Base-by-base conservation (phyloP, 768 basidiomycete genomes). In the Paxillus ammoniavirescens region DNA sequence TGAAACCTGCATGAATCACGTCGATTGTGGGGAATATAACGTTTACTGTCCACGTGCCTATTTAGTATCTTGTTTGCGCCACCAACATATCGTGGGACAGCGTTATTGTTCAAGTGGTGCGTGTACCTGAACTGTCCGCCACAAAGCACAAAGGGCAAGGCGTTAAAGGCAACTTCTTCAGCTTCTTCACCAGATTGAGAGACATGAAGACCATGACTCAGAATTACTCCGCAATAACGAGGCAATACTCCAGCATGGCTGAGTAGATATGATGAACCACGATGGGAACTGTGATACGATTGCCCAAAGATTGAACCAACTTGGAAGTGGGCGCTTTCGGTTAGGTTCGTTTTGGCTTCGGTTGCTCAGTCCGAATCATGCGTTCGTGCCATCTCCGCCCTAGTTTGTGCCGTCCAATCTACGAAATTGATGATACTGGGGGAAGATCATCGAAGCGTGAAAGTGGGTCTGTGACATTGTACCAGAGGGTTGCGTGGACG, bases 1-100 rank as follows among this genome's bases (percentile, higher is more conserved):
- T 21, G 21, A 21, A 21, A 21, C 21, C 26, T 26, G 26, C 26
- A 26, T 26, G 26, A 1, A 4, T 26, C 26, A 26, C 26, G 26
- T 26, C 31, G 50, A 60, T 56, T 67, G 60, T 31, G 65, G 58
- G 53, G 63, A 55, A 63, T 48, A 55, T 65, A 57, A 50, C 56
- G 54, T 62, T 67, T 55, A 48, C 42, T 13, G 6, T 47, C 18
- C n/a, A 46, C 44, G 14, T 12, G 47, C 43, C 47, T 51, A 67
- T 67, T 54, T 30, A 54, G 63, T 42, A 54, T 23, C 38, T 21
- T 21, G 21, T 21, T 21, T 21, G 21, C 21, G 21, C 1, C 26
- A 26, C 5, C 5, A 26, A 26, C 26, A 26, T 2, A 7, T 33
- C 12, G 8, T 33, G 31, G 9, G 31, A 8, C 6, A 33, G 2